Base-by-base conservation (phyloP, 202 grass and related monocot genomes). In the Alloteropsis angusta region DNA sequence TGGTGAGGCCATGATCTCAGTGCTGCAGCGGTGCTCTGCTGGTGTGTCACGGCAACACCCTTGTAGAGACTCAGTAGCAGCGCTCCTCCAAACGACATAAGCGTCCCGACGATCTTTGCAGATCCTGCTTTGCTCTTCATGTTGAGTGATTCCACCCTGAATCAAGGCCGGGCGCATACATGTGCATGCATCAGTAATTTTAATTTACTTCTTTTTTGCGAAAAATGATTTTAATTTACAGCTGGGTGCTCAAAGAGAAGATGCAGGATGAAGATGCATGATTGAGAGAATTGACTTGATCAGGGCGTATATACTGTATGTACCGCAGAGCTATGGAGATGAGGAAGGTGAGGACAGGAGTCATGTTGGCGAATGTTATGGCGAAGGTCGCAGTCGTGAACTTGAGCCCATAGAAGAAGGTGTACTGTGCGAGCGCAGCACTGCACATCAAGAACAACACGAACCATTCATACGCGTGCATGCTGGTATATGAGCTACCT, bases 311-410 rank as follows among this genome's bases (percentile, higher is more conserved):
- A n/a, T n/a, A 25, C n/a, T 1, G 21, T 1, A 37, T 17, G n/a
- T 76, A 94, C 89, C 89, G 50, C 56, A 97, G 65, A 48, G 55
- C 44, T 16, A 90, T 68, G 44, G 94, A 72, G 14, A 93, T 85
- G 11, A 93, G 68, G 85, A 97, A 97, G 78, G 94, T 97, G 61
- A 91, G 58, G 16, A 97, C 91, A 1, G 87, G 91, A 19, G 89
- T 44, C 60, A 92, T 74, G 55, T 93, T 97, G 65, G 85, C 50
- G 80, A 97, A 97, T 41, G 94, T 92, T 38, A 92, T 88, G 28
- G 94, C 71, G 4, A 93, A 93, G 2, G 94, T 97, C 7, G 88
- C 85, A 1, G 94, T 89, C 15, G 94, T 93, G 44, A 86, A 82
- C 61, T 91, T 83, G 72, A 97, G 38, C 16, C 94, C 91, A 0